These are phyloP conservation scores for Mucor indicus DNA, from an alignment of 371 early-diverging fungal genomes.

Conservation along the genomic window DNA sequence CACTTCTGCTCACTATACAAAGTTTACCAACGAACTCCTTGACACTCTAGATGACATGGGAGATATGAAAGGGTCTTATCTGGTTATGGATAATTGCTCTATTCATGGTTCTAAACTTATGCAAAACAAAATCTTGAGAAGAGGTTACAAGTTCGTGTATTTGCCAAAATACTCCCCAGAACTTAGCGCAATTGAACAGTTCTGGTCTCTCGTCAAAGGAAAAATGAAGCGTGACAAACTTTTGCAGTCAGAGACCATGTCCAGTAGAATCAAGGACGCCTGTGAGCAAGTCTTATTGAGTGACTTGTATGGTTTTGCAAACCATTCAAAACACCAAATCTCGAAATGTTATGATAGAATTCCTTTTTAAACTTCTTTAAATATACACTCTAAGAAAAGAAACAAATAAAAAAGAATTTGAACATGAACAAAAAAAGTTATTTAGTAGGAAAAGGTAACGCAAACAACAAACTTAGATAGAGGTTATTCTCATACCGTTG, in stretches of 20 bases:
- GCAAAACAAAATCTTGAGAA: constrained; percentile 10
- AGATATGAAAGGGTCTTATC: constrained; percentile 12
- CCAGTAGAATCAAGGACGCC: constrained; percentile 9
- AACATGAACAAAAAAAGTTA: constrained; percentile 8
- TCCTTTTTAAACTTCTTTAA: constrained; percentile 6
- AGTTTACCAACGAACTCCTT: constrained; percentile 7
- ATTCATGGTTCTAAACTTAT: constrained; percentile 7
- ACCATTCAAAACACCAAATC: constrained; percentile 9
- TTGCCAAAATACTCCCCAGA: constrained; percentile 12
- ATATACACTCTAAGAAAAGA: no score
- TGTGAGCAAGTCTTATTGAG: constrained; percentile 11
- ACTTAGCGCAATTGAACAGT: constrained; percentile 9
- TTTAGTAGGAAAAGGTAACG: constrained; percentile 11
- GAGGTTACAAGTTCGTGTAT: constrained; percentile 8
- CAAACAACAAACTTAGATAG: constrained; percentile 8
- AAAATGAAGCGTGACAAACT: constrained; percentile 10
- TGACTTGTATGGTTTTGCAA: constrained; percentile 7
- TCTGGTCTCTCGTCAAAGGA: constrained; percentile 8
- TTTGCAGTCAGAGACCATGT: constrained; percentile 11
- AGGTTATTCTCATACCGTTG: constrained; percentile 10
- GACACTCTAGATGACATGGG: constrained; percentile 7
- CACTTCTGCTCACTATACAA: constrained; percentile 6
- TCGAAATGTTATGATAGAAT: neutral
- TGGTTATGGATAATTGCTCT: constrained; percentile 7
- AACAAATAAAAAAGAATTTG: no score